Conservation (phyloP, 768 basidiomycete species). For the Tylopilus sp. region DNA sequence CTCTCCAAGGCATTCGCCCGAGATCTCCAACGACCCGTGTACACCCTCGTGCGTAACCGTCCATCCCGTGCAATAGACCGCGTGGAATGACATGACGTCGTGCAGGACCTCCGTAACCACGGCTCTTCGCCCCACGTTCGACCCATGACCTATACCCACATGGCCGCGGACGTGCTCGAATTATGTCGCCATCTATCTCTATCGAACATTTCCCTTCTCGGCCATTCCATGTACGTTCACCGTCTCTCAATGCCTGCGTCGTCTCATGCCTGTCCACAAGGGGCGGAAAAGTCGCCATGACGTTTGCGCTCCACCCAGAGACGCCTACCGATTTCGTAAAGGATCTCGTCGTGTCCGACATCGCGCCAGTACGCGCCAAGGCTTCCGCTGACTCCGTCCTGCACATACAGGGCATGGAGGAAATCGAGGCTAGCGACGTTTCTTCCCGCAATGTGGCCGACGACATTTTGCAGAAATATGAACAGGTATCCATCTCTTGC, state of each 20-base stretch:
- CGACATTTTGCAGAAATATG: constrained; percentile 54
- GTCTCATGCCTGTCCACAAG: constrained; percentile 26
- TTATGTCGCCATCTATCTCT: constrained; percentile 58
- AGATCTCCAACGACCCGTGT: constrained; percentile 64
- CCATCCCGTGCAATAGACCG: not conserved
- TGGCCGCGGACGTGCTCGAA: constrained; percentile 75
- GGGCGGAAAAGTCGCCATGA: constrained; percentile 86
- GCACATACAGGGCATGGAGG: constrained; percentile 72
- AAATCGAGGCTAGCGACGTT: constrained; percentile 58
- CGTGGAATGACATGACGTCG: not conserved
- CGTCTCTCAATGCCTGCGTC: not conserved
- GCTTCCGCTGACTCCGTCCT: constrained; percentile 60
- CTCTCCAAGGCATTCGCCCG: constrained; percentile 72
- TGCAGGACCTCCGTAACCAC: constrained; percentile 86
- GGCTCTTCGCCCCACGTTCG: constrained; percentile 73
- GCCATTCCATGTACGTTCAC: constrained; percentile 80
- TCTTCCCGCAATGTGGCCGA: constrained; percentile 69
- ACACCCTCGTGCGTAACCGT: constrained; percentile 53
- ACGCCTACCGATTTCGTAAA: constrained; percentile 43
- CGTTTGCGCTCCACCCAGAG: constrained; percentile 50
- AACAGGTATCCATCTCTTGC: constrained; percentile 46
- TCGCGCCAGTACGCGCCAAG: constrained; percentile 61
- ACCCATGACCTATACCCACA: constrained; percentile 71
- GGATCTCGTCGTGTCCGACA: constrained; percentile 75
- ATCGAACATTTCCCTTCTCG: constrained; percentile 67